Evolutionary conservation across 1,284 basidiomycete genomes (phyloP), one percentile per base, ranked within the genome.

Genomic region (Pseudozyma hubeiensis): DNA sequence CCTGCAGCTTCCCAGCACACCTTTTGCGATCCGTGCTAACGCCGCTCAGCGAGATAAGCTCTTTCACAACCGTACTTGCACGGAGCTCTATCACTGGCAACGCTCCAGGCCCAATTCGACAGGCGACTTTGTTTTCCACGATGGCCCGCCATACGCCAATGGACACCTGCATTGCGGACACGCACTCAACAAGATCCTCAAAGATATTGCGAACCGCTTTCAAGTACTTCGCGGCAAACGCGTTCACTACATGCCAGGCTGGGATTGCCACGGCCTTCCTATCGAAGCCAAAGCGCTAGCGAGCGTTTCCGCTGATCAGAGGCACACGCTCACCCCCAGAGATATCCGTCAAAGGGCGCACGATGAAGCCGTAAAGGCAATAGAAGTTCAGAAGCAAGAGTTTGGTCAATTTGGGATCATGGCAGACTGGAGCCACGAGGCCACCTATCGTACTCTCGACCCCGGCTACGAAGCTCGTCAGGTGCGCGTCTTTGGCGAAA

Each of bases 231-330:
- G 88, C 37, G 94, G 95, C 4, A 87, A 89, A 68, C 89, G 89
- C 68, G 91, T 99, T 31, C 91, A 95, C 93, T 98, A 94, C 85
- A 86, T 92, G 40, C 96, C 97, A 31, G 97, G 97, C 5, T 99
- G 94, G 94, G 97, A 99, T 83, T 99, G 96, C 81, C 97, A 99
- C 81, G 97, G 97, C 2, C 89, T 99, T 16, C 97, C 97, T 0
- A 97, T 99, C 71, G 83, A 84, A 45, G 50, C 76, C 7, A 83
- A 83, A 64, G 83, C 81, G 1, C 33, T 79, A 2, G 64, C 72
- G 14, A 67, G 78, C 51, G 49, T 72, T 5, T 48, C 47, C 16
- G 49, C 87, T 93, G n/a, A 88, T 88, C 61, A 92, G 91, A 43
- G 64, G n/a, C 40, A 46, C 7, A 24, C 33, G 4, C 37, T 75